These are phyloP conservation scores for Fusarium anthophilum DNA, from an alignment of 2,329 filamentous ascomycete genomes.

Conservation along the genomic window DNA sequence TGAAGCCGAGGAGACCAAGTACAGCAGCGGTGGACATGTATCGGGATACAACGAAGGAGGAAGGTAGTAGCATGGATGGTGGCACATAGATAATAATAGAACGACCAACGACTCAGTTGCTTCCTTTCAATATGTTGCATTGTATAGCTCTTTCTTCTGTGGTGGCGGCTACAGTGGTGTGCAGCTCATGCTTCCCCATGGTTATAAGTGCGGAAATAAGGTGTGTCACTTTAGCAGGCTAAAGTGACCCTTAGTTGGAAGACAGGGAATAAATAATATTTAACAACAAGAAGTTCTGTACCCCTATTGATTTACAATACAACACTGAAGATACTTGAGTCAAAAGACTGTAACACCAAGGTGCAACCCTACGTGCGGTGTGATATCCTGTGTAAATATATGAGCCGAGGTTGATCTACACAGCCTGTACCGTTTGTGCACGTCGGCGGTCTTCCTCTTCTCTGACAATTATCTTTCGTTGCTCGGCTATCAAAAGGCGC, in stretches of 20 bases:
- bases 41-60: slow-evolving; percentile 44
- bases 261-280: background rate
- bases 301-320: background rate
- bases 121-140: background rate
- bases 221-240: background rate
- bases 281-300: background rate
- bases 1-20: slow-evolving; percentile 64
- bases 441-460: slow-evolving; percentile 29
- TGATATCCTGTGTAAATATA: background rate
- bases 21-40: slow-evolving; percentile 61
- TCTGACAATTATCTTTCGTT: slow-evolving; percentile 27
- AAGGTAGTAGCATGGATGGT: slow-evolving; percentile 24
- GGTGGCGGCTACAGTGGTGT: background rate
- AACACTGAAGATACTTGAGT: background rate
- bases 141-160: background rate
- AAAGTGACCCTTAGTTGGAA: background rate
- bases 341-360: slow-evolving; percentile 1
- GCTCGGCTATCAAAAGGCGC: slow-evolving; percentile 28
- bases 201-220: background rate
- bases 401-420: background rate
- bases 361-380: background rate
- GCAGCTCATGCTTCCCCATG: background rate
- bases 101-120: background rate
- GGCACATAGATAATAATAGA: slow-evolving; percentile 52
- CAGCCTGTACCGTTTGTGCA: slow-evolving; percentile 1